Percentiles rank a stretch among this genome's conserved stretches.
phyloP scores from a whole-genome alignment of 352 stramenopile species.

The Globisporangium spiculum region DNA sequence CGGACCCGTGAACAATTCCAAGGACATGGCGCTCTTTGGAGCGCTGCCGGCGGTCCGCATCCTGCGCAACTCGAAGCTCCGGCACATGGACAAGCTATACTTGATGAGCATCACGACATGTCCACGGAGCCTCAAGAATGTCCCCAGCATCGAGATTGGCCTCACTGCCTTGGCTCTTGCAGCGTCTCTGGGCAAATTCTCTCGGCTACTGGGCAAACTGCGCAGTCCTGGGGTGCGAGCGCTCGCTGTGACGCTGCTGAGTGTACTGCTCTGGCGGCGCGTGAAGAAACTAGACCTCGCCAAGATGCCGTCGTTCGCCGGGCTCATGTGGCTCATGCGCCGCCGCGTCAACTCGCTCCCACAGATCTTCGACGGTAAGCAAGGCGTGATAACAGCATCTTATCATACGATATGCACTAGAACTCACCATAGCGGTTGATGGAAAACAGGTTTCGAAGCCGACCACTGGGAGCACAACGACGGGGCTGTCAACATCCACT shows the following conservation, averaged over 20 bases:
- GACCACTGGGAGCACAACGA: constrained; percentile 73
- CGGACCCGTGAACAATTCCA: constrained; percentile 1
- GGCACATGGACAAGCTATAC: constrained; percentile 58
- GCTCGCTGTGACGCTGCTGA: constrained; percentile 21
- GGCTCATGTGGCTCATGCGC: constrained; percentile 61
- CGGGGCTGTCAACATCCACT: constrained; percentile 68
- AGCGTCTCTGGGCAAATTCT: constrained; percentile 14
- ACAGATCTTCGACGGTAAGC: constrained; percentile 52
- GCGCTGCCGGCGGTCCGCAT: constrained; percentile 23
- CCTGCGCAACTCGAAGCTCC: constrained; percentile 39
- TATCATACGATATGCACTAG: not conserved
- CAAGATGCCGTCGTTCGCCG: constrained; percentile 57
- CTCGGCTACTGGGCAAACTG: constrained; percentile 18
- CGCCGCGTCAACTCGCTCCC: constrained; percentile 43
- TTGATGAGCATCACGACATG: constrained; percentile 75
- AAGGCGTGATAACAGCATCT: not conserved
- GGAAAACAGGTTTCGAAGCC: constrained; percentile 38
- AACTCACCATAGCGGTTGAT: not conserved
- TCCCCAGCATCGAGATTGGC: constrained; percentile 29
- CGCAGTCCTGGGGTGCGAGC: constrained; percentile 2
- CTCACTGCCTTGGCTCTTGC: constrained; percentile 9
- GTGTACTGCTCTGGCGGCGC: constrained; percentile 27
- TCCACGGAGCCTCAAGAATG: constrained; percentile 36
- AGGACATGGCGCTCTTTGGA: constrained; percentile 4
- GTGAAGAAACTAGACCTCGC: constrained; percentile 56